Percentiles rank a stretch among this genome's conserved stretches.
Conservation (phyloP, 495 filamentous ascomycete species). For the Diplogelasinospora grovesii region DNA sequence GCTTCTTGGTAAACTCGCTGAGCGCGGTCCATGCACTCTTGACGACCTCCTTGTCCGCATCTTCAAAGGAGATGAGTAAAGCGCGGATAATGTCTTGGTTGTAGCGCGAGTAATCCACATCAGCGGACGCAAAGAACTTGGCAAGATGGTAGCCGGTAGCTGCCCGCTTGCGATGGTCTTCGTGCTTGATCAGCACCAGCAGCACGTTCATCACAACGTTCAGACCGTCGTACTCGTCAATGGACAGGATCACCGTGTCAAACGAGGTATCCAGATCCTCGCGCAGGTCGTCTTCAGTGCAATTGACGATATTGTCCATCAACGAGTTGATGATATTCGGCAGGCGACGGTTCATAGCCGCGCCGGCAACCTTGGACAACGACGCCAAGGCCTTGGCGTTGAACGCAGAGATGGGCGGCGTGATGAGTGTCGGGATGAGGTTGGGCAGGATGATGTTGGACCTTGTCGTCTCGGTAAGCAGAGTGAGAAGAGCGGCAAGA, state of each 20-base stretch:
- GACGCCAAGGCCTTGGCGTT: slow-evolving; percentile 92
- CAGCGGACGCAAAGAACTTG: slow-evolving; percentile 76
- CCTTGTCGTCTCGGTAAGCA: slow-evolving; percentile 86
- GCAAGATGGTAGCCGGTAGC: slow-evolving; percentile 73
- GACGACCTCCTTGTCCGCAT: slow-evolving; percentile 74
- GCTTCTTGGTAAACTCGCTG: slow-evolving; percentile 74
- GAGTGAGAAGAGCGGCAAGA: slow-evolving; percentile 80
- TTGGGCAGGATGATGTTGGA: slow-evolving; percentile 96
- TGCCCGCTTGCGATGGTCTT: slow-evolving; percentile 78
- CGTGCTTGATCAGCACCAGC: slow-evolving; percentile 78
- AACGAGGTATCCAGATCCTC: slow-evolving; percentile 72
- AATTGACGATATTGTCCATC: slow-evolving; percentile 82
- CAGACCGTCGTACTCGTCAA: slow-evolving; percentile 92
- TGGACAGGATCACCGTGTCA: slow-evolving; percentile 79
- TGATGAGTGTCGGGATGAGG: slow-evolving; percentile 85
- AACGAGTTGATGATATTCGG: slow-evolving; percentile 85
- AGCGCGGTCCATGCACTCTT: slow-evolving; percentile 90
- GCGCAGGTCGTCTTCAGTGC: slow-evolving; percentile 67
- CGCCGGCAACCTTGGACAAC: slow-evolving; percentile 79
- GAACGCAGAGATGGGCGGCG: slow-evolving; percentile 86
- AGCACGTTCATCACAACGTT: slow-evolving; percentile 93
- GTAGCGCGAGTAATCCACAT: slow-evolving; percentile 88
- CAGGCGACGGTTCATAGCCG: slow-evolving; percentile 81
- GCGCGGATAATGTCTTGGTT: slow-evolving; percentile 88
- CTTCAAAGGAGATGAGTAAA: slow-evolving; percentile 85